Percentiles rank a stretch among this genome's conserved stretches.
Conservation (phyloP, 768 basidiomycete genomes). For the Lactarius hatsudake region DNA sequence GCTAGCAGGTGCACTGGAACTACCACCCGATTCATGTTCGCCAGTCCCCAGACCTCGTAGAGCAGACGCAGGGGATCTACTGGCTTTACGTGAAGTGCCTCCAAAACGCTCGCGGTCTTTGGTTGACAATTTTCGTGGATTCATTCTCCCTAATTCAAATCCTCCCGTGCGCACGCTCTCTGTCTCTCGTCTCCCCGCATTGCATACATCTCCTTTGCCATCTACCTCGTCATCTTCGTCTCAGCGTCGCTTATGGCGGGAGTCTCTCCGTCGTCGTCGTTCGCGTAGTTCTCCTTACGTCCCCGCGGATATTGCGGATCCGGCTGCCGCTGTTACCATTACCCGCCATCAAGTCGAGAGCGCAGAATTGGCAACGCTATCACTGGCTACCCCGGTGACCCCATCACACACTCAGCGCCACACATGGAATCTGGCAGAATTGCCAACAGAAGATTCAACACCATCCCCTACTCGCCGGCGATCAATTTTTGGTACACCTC, state of each 20-base stretch:
- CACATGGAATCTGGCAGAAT: slow-evolving; percentile 2
- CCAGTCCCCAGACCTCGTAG: neutral
- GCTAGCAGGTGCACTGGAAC: slow-evolving; percentile 17
- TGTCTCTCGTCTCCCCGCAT: slow-evolving; percentile 18
- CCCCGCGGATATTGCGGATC: slow-evolving; percentile 9
- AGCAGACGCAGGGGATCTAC: slow-evolving; percentile 32
- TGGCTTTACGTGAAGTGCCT: slow-evolving; percentile 26
- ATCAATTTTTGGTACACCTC: neutral
- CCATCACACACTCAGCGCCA: neutral
- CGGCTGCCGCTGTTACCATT: neutral
- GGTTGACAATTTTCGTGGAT: slow-evolving; percentile 58
- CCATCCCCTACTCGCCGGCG: slow-evolving; percentile 7
- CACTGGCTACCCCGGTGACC: neutral
- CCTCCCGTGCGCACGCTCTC: slow-evolving; percentile 26
- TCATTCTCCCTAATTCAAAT: slow-evolving; percentile 40
- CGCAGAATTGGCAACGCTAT: neutral
- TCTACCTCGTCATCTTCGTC: slow-evolving; percentile 8
- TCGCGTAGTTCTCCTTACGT: slow-evolving; percentile 25
- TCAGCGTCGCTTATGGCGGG: slow-evolving; percentile 17
- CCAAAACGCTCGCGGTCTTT: slow-evolving; percentile 50
- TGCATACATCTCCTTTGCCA: neutral
- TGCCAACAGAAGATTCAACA: neutral
- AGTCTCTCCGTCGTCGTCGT: slow-evolving; percentile 15
- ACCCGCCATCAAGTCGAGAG: neutral
- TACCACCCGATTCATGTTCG: slow-evolving; percentile 28